Conservation (phyloP, 2,329 filamentous ascomycete species). For the Exophiala mesophila region DNA sequence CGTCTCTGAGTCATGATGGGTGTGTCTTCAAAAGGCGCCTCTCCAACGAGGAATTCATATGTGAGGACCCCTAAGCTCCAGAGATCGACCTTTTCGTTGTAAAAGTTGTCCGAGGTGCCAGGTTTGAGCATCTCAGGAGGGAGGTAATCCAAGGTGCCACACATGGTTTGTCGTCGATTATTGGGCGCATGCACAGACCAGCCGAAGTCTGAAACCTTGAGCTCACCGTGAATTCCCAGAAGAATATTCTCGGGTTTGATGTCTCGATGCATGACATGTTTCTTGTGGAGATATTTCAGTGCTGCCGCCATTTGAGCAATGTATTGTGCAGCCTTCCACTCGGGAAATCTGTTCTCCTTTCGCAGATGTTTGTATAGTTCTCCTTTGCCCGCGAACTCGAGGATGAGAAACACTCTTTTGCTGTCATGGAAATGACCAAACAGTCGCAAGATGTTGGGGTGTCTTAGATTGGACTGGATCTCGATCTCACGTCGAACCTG, state of each 20-base stretch:
- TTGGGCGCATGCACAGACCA: conserved; percentile 98
- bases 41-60: conserved; percentile 93
- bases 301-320: conserved; percentile 88
- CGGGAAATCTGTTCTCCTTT: conserved; percentile 71
- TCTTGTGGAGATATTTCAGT: conserved; percentile 85
- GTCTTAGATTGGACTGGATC: conserved; percentile 80
- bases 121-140: conserved; percentile 95
- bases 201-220: conserved; percentile 97
- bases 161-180: conserved; percentile 89
- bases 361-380: conserved; percentile 85
- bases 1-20: conserved; percentile 89
- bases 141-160: conserved; percentile 93
- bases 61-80: conserved; percentile 94
- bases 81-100: conserved; percentile 91
- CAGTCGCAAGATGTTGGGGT: conserved; percentile 77
- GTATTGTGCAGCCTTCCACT: conserved; percentile 82
- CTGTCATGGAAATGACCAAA: conserved; percentile 87
- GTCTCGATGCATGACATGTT: conserved; percentile 94
- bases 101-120: conserved; percentile 76
- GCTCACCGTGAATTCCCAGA: conserved; percentile 91
- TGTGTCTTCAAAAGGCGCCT: conserved; percentile 95
- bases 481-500: conserved; percentile 84
- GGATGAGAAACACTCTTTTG: conserved; percentile 80
- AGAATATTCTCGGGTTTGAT: conserved; percentile 98
- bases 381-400: conserved; percentile 80